These are phyloP conservation scores for Stephania japonica DNA, from an alignment of 164 flowering plant genomes.

Conservation along the genomic window DNA sequence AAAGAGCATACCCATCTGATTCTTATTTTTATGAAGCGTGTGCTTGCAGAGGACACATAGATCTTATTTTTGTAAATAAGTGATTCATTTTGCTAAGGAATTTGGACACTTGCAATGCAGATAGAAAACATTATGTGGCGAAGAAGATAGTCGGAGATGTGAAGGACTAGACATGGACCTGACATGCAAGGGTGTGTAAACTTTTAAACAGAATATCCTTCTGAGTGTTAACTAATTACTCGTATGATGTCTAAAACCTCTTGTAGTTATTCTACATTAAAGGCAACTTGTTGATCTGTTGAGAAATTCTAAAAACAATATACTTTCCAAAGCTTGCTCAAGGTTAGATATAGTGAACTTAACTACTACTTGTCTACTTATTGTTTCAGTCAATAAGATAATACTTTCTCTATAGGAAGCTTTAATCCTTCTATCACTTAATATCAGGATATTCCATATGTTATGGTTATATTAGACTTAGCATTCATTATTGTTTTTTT, in stretches of 20 bases:
- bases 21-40: too few relatives aligned
- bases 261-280: conserved; percentile 26
- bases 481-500: too few relatives aligned
- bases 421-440: too few relatives aligned
- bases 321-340: conserved; percentile 60
- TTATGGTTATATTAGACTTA: too few relatives aligned
- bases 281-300: conserved; percentile 52
- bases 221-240: background rate
- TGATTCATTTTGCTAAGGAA: background rate
- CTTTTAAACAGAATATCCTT: too few relatives aligned
- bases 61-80: background rate
- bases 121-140: conserved; percentile 61
- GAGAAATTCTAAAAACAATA: conserved; percentile 48
- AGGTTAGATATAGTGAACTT: conserved; percentile 64
- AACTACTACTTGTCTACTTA: conserved; percentile 6
- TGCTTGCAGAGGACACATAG: too few relatives aligned
- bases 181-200: conserved; percentile 44
- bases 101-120: conserved; percentile 21
- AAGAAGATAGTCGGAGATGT: conserved; percentile 56
- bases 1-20: too few relatives aligned
- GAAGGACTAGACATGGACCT: conserved; percentile 41
- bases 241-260: background rate
- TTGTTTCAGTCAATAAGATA: too few relatives aligned
- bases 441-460: too few relatives aligned
- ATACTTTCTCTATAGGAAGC: too few relatives aligned